Conservation (phyloP, 1,284 basidiomycete species). For the Pseudozyma tsukubaensis region DNA sequence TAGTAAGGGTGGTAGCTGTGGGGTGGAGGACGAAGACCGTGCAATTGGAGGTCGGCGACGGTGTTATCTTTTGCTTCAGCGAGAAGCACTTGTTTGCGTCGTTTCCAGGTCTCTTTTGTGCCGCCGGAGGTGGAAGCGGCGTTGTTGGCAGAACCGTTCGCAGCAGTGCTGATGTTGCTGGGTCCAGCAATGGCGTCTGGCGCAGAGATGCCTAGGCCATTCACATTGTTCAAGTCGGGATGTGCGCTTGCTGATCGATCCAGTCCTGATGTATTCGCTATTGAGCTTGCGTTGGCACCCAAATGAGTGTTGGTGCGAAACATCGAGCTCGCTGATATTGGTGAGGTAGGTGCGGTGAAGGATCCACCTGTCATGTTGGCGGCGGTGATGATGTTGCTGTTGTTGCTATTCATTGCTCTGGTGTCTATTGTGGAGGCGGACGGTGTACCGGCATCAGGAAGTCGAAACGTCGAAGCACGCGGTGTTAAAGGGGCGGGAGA, state of each 20-base stretch:
- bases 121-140: constrained; percentile 19
- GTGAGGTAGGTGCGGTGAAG: constrained; percentile 31
- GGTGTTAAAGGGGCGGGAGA: constrained; percentile 31
- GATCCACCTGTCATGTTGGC: constrained; percentile 18
- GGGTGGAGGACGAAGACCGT: constrained; percentile 52
- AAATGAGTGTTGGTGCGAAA: constrained; percentile 26
- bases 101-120: constrained; percentile 58
- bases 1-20: constrained; percentile 44
- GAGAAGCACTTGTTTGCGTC: constrained; percentile 53
- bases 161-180: neutral
- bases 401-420: neutral
- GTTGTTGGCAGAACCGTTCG: constrained; percentile 2
- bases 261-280: neutral
- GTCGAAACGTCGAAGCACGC: constrained; percentile 26
- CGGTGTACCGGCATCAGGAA: constrained; percentile 7
- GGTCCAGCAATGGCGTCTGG: constrained; percentile 6
- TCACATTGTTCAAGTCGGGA: constrained; percentile 21
- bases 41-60: constrained; percentile 58
- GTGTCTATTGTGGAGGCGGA: constrained; percentile 9
- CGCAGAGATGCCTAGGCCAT: constrained; percentile 40
- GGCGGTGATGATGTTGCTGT: neutral
- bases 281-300: neutral
- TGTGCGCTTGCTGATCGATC: constrained; percentile 32
- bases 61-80: constrained; percentile 56
- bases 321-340: constrained; percentile 18